Base-by-base conservation (phyloP, 164 flowering plant genomes). In the Magnolia sinica region DNA sequence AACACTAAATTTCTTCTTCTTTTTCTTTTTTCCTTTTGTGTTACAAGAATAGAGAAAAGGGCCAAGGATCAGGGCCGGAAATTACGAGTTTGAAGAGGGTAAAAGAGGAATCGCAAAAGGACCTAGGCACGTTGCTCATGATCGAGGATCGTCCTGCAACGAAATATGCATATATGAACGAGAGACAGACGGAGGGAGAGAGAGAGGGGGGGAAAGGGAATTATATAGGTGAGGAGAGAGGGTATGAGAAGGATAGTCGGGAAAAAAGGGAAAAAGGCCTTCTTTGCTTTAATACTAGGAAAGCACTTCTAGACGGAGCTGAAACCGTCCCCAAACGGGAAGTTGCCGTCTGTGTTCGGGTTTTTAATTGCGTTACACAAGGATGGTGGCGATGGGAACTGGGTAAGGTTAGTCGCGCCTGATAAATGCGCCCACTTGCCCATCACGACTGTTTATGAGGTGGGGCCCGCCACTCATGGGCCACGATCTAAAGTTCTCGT, bases 31-130 rank as follows among this genome's bases (percentile, higher is more conserved):
- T 29, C 19, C 16, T 19, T 64, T 29, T 37, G 10, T 29, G 8
- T 68, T 64, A 70, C 8, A 14, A 45, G 29, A 76, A 31, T 22
- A 66, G 23, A 83, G 92, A 89, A 51, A 91, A 92, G 24, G 93
- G 91, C 91, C 95, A 91, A 19, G 93, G 95, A 73, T 92, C 91
- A 7, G 91, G 88, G 50, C 87, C 76, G 45, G 93, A 92, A 76
- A 91, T 89, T 71, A 88, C 83, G 10, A 92, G 86, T 3, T 77
- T 83, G 87, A 92, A 89, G 73, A 85, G 85, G 76, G 87, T 84
- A 11, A 87, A 77, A 59, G 91, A 83, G 22, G 88, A 81, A 67
- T 89, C 88, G 49, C 88, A 83, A 16, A 89, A 75, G 58, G 93
- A 85, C 51, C 61, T 85, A 19, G 95, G 93, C 11, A 90, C 73